Base-by-base conservation (phyloP, 371 early-diverging fungal species). In the Nematocida sp. region DNA sequence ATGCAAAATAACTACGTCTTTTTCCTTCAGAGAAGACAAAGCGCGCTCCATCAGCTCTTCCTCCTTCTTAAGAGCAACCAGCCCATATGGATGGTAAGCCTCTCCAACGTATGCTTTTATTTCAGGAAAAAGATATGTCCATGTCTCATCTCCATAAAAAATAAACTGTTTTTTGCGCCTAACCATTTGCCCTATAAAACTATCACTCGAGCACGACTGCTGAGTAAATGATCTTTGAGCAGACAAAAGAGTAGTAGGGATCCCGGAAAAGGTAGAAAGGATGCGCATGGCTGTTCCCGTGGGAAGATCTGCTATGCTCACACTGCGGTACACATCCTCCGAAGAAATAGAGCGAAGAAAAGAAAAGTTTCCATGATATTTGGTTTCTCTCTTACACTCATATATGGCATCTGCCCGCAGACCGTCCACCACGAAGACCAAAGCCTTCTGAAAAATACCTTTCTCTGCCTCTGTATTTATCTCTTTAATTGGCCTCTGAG, bases 101-200 rank as follows among this genome's bases (percentile, higher is more conserved):
- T 68, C 42, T 7, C 50, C 48, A 35, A 71, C 42, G 25, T 47
- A 32, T 2, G 42, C 47, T 35, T 39, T 61, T 26, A 82, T 49
- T 18, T 65, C 66, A 36, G 79, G 79, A 65, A 80, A 84, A 5
- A 78, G 45, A 49, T 79, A 66, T 16, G 64, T 63, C 84, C 84
- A 84, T 35, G 79, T 71, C 18, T 60, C 55, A 55, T 84, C 84
- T n/a, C 84, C 84, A 63, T 65, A 84, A 65, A 82, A 82, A 13
- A 35, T 23, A n/a, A 69, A 39, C 11, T 47, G 55, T 1, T 33
- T 39, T 0, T 36, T 26, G 26, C 40, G 3, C 35, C 36, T 35
- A 28, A 48, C 49, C 51, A 81, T 16, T 42, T 78, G 69, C 25
- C 63, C 26, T 3, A 80, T 54, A 35, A 84, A 55, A 38, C 66